Percentiles rank a stretch among this genome's conserved stretches.
These are phyloP conservation scores for Leptographium wingfieldii DNA, from an alignment of 2,329 filamentous ascomycete genomes.

Conservation along the genomic window DNA sequence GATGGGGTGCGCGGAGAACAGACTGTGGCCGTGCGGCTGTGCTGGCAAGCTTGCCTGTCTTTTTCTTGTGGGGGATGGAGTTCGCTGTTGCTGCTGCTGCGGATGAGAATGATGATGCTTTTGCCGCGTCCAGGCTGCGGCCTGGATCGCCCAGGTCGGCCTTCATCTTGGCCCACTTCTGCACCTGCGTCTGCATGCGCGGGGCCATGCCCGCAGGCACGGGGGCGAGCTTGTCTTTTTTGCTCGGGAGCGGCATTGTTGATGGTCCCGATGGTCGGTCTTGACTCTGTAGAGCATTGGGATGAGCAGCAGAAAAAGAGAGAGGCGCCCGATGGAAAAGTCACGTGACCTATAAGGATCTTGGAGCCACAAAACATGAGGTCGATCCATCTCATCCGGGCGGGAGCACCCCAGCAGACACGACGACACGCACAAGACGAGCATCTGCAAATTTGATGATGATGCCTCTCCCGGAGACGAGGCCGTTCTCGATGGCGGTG, in stretches of 20 bases:
- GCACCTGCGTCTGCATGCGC: slow-evolving; percentile 34
- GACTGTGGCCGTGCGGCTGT: background rate
- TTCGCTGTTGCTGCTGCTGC: background rate
- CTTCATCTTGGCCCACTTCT: slow-evolving; percentile 60
- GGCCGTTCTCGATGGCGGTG: background rate
- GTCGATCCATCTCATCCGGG: no score
- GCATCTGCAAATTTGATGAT: background rate
- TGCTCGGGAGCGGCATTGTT: background rate
- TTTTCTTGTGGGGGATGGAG: background rate
- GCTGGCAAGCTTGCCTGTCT: background rate
- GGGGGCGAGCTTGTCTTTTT: slow-evolving; percentile 7
- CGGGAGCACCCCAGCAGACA: background rate
- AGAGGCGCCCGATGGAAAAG: no score
- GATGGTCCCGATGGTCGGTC: no score
- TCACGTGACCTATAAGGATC: no score
- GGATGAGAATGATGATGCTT: slow-evolving; percentile 9
- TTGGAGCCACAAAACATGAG: no score
- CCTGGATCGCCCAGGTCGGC: slow-evolving; percentile 30
- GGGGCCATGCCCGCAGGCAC: slow-evolving; percentile 35
- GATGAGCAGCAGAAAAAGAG: no score
- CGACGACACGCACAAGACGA: background rate
- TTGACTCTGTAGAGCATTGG: no score
- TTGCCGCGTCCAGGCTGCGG: background rate
- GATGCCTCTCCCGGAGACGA: background rate
- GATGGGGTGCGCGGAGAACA: slow-evolving; percentile 15